Evolutionary conservation across 805 yeast genomes (phyloP), one percentile per base, ranked within the genome.

Genomic region (Millerozyma miso): DNA sequence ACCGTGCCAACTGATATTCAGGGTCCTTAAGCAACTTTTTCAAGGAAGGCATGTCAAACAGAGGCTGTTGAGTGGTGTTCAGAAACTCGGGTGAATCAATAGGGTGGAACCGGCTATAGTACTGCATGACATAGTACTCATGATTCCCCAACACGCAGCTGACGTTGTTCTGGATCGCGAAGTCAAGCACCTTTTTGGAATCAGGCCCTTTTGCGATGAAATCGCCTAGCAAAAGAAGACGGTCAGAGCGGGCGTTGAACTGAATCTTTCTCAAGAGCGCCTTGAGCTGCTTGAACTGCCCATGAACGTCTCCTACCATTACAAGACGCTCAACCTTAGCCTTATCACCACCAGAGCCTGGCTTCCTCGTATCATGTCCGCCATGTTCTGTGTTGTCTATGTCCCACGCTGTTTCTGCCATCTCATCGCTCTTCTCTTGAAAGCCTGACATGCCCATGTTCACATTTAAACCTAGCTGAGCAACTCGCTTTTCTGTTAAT

Each of bases 111-210:
- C 64, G 77, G 18, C 83, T 79, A 55, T 88, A 88, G 54, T 81
- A 66, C 42, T 80, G 73, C 50, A 90, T 56, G 8, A 85, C 76
- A 46, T 80, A 81, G 47, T 83, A 72, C 62, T 90, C 98, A 61
- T 91, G 97, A 66, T 90, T 90, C 0, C 98, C 97, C 45, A 93
- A 66, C 2, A 90, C 79, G 57, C 96, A 89, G 41, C 78, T 80
- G 13, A 86, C 75, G 13, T 76, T 66, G 50, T 80, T 58, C 17
- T 77, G 67, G 29, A 82, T 52, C 15, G 86, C 81, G 53, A 62
- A 82, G 45, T 88, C 83, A 8, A 89, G 58, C 2, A 88, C 88
- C 33, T 75, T 77, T 12, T 77, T 48, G 1, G 95, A 85, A 44
- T 85, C 80, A 4, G 85, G 82, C 1, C 98, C 98, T 58, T 90